Conservation (phyloP, 805 yeast species). For the Metschnikowia picachoensis region DNA sequence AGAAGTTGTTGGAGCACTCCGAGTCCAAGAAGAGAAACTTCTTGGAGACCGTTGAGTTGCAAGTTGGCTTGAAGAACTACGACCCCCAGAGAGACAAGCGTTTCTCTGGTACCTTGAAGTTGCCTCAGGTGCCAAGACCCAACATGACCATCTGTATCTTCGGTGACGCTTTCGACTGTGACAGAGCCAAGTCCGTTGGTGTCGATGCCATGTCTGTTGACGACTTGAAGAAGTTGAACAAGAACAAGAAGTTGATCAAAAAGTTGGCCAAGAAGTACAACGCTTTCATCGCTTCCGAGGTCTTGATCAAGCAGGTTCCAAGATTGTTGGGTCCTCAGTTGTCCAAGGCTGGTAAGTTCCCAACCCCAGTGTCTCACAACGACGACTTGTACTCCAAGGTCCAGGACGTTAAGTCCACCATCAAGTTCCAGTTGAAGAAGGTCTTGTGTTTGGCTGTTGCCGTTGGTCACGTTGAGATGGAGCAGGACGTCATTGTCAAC, state of each 20-base stretch:
- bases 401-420: constrained; percentile 96
- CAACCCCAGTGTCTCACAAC: constrained; percentile 99
- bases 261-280: constrained; percentile 99
- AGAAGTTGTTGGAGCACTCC: constrained; percentile 79
- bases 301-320: constrained; percentile 99
- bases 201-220: constrained; percentile 99
- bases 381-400: constrained; percentile 97
- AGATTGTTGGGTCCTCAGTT: constrained; percentile 99
- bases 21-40: constrained; percentile 99
- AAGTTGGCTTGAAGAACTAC: constrained; percentile 99
- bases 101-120: constrained; percentile 99
- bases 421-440: constrained; percentile 99
- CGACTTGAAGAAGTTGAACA: constrained; percentile 99
- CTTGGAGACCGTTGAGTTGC: constrained; percentile 99
- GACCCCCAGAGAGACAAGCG: constrained; percentile 99
- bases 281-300: constrained; percentile 99
- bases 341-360: constrained; percentile 99
- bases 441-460: constrained; percentile 99
- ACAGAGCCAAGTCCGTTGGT: constrained; percentile 99
- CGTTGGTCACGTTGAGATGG: constrained; percentile 99
- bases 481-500: constrained; percentile 90
- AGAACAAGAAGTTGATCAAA: constrained; percentile 99
- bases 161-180: constrained; percentile 99
- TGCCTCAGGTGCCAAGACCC: constrained; percentile 99
- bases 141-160: constrained; percentile 99